phyloP scores from a whole-genome alignment of 1,284 basidiomycete genomes.

The Boletellus dicymbophilus region DNA sequence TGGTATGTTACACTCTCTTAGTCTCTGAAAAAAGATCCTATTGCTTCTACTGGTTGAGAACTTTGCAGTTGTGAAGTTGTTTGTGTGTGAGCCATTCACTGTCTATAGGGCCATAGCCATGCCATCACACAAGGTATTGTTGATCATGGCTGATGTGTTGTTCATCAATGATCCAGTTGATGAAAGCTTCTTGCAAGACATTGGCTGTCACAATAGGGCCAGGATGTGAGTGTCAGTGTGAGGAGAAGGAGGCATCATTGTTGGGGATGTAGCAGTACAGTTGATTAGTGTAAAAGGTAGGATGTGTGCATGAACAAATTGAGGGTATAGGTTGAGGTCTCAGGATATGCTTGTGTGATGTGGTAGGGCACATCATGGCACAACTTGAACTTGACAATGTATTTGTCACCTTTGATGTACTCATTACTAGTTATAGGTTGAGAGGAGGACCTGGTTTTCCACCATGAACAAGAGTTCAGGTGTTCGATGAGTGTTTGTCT shows the following conservation, averaged over 20 bases:
- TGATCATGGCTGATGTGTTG: neutral
- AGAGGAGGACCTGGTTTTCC: neutral
- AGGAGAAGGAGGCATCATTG: neutral
- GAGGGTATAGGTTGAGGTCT: neutral
- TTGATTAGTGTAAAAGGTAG: neutral
- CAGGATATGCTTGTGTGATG: neutral
- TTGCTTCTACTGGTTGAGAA: no score
- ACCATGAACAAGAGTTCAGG: neutral
- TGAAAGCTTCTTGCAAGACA: neutral
- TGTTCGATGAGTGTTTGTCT: neutral
- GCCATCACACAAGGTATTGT: neutral
- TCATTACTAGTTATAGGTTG: neutral
- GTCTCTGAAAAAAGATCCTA: no score
- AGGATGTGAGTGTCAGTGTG: neutral
- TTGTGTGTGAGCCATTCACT: slow-evolving; percentile 1
- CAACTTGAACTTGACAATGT: neutral
- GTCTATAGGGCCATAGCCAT: neutral
- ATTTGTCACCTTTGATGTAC: neutral
- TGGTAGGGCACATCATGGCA: neutral
- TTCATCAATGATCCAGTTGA: neutral
- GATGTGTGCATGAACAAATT: neutral
- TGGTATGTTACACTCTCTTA: no score
- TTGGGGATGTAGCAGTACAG: neutral
- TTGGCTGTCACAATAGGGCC: neutral
- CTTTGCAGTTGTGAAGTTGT: no score